phyloP scores from a whole-genome alignment of 2,329 filamentous ascomycete species.

The Coleophoma crateriformis region DNA sequence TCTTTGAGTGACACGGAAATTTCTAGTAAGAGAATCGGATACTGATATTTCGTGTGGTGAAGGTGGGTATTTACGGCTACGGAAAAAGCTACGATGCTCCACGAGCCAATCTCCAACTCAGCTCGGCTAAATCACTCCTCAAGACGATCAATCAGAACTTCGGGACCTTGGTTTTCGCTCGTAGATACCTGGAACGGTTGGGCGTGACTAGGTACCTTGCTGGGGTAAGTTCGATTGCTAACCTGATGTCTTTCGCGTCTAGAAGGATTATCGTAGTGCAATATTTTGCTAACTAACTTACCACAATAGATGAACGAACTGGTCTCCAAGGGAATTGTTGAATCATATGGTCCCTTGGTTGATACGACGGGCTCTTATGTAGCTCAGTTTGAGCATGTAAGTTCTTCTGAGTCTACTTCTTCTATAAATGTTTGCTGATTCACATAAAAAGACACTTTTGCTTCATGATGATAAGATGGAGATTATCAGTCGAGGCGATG shows the following conservation, averaged over 20 bases:
- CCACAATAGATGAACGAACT: constrained; percentile 47
- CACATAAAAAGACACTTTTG: constrained; percentile 37
- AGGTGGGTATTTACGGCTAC: constrained; percentile 48
- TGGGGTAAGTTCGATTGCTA: constrained; percentile 35
- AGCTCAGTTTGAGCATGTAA: constrained; percentile 57
- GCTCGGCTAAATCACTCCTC: constrained; percentile 49
- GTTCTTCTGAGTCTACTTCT: background rate
- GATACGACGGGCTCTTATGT: constrained; percentile 56
- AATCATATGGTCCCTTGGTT: constrained; percentile 49
- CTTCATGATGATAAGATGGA: constrained; percentile 40
- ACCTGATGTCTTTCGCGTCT: background rate
- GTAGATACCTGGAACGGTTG: constrained; percentile 59
- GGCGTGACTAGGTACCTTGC: constrained; percentile 53
- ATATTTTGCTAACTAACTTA: constrained; percentile 9
- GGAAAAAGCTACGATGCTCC: constrained; percentile 34
- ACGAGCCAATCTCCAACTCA: constrained; percentile 33
- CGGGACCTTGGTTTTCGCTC: constrained; percentile 54
- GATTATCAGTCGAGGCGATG: constrained; percentile 44
- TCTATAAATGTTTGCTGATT: background rate
- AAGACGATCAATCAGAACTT: constrained; percentile 58
- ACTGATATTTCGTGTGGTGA: constrained; percentile 6
- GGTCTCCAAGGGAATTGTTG: constrained; percentile 49
- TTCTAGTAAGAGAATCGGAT: no score
- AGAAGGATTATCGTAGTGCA: no score
- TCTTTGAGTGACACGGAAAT: background rate